Evolutionary conservation across 768 basidiomycete genomes (phyloP), one percentile per base, ranked within the genome.

Genomic region (Kwoniella sp.): DNA sequence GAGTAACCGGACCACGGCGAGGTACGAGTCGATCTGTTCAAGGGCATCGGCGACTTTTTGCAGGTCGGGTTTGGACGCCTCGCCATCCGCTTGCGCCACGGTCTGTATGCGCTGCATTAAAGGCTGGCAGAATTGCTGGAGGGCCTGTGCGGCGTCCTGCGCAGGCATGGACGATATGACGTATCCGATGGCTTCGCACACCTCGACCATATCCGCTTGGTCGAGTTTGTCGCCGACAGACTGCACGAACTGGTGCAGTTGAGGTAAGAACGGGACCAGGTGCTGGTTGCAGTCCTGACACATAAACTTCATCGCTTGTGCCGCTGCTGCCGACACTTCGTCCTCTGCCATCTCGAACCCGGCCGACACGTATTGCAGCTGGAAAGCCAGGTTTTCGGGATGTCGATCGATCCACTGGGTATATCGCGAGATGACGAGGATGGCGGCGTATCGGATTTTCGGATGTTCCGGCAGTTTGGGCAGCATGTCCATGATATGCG

Each of bases 281-380:
- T 96, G 92, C 85, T 90, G 70, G 78, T 86, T 89, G 77, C 95
- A 98, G 73, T 99, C 95, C 70, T 95, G 87, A 74, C 93, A 98
- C 56, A 99, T 79, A 75, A 88, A 96, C 71, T 91, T 93, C 76
- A 99, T 80, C 8, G 95, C 91, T 71, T 95, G 90, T 2, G 92
- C 89, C 3, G 95, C 89, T 17, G 95, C 95, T 17, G 90, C 89
- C 57, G 83, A 83, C 27, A 98, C 91, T 65, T 95, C 89, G 25
- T 75, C 65, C 26, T 74, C 69, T 2, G 79, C 55, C 68, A 85
- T 84, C 57, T 91, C 85, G 65, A 98, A 98, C 1, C 95, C 93
- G 20, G 84, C 79, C 8, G 91, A 90, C 44, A 98, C 86, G 71
- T 93, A 98, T 65, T 87, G 85, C 19, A 99, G 78, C 70, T 90